Conservation (phyloP, 768 basidiomycete genomes). For the Gelatoporia subvermispora region DNA sequence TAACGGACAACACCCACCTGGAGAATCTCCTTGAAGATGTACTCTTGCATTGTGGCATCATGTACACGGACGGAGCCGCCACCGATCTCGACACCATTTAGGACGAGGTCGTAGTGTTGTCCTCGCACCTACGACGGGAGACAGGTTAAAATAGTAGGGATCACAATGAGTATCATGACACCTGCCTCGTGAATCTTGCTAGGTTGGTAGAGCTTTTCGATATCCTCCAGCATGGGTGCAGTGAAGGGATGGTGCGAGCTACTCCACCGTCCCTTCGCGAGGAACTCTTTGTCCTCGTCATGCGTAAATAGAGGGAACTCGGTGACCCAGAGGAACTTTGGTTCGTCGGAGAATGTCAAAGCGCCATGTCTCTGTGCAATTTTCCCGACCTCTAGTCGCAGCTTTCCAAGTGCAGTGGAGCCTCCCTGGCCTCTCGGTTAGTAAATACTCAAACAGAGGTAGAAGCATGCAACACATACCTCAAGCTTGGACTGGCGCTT, state of each 20-base stretch:
- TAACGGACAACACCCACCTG: constrained; percentile 47
- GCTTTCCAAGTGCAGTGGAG: constrained; percentile 73
- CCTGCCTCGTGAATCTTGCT: constrained; percentile 55
- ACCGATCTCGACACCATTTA: constrained; percentile 92
- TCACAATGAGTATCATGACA: background rate
- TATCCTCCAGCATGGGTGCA: constrained; percentile 89
- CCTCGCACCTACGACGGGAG: constrained; percentile 76
- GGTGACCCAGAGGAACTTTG: constrained; percentile 92
- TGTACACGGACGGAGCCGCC: constrained; percentile 93
- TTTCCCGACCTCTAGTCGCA: constrained; percentile 63
- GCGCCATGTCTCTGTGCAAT: constrained; percentile 59
- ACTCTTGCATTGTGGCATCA: constrained; percentile 81
- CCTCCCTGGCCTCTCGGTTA: constrained; percentile 57
- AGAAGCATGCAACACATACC: constrained; percentile 29
- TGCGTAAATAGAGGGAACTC: constrained; percentile 92
- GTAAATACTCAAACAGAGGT: background rate
- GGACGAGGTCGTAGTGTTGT: constrained; percentile 93
- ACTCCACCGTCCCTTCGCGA: constrained; percentile 86
- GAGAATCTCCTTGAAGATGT: constrained; percentile 70
- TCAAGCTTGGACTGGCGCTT: constrained; percentile 45
- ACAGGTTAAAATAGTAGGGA: no score
- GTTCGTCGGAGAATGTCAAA: constrained; percentile 46
- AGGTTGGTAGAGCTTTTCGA: constrained; percentile 59
- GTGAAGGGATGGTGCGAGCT: constrained; percentile 96
- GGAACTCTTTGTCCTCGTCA: constrained; percentile 82